phyloP scores from a whole-genome alignment of 257 asterid genomes.

The Catharanthus roseus region DNA sequence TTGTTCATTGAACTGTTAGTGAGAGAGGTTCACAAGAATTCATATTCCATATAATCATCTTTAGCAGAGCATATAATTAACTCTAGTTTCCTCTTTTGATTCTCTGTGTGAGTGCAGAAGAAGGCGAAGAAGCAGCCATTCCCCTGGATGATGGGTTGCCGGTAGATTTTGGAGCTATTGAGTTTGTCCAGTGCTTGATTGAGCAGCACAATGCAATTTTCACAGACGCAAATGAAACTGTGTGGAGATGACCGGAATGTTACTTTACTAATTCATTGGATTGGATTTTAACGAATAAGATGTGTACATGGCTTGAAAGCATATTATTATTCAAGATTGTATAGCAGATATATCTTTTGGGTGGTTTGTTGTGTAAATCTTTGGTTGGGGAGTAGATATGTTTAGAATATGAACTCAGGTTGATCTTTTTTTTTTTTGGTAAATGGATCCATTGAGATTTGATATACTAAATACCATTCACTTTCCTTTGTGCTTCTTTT shows the following conservation, averaged over 20 bases:
- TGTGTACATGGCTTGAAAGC: slow-evolving; percentile 4
- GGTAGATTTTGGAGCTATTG: slow-evolving; percentile 70
- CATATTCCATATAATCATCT: not conserved
- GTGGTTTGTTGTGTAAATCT: slow-evolving; percentile 16
- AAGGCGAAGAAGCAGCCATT: slow-evolving; percentile 56
- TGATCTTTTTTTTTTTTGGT: not conserved
- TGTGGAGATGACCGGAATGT: slow-evolving; percentile 48
- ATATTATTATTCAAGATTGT: slow-evolving; percentile 5
- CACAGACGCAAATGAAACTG: slow-evolving; percentile 80
- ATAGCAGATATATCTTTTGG: slow-evolving; percentile 3
- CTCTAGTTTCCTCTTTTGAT: not conserved
- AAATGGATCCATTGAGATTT: not conserved
- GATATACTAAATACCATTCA: not conserved
- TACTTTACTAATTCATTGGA: slow-evolving; percentile 26
- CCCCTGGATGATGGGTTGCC: slow-evolving; percentile 72
- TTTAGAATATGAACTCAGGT: not conserved
- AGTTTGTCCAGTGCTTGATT: slow-evolving; percentile 78
- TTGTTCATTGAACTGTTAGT: not conserved
- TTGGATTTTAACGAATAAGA: slow-evolving; percentile 8
- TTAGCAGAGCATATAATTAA: not conserved
- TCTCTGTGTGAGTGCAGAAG: slow-evolving; percentile 34
- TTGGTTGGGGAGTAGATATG: slow-evolving; percentile 9
- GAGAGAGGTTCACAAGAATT: not conserved
- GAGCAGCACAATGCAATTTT: slow-evolving; percentile 77
- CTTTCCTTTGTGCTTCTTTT: not conserved